These are phyloP conservation scores for Volvox reticuliferus DNA, from an alignment of 139 green algal genomes.

Conservation along the genomic window DNA sequence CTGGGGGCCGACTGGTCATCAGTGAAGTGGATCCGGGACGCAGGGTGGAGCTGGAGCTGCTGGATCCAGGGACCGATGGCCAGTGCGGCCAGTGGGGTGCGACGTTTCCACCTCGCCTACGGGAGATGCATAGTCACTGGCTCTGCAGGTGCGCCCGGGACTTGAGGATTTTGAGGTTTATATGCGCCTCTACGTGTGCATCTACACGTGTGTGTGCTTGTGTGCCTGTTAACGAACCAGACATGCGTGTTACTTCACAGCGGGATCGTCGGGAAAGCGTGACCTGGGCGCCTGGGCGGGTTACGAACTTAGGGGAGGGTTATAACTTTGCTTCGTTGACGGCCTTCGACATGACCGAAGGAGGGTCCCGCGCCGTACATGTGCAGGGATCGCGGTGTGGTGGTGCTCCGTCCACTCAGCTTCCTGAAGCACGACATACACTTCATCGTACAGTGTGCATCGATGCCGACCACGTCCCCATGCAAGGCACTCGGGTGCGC, in stretches of 20 bases:
- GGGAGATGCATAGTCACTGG: conserved; percentile 68
- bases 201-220: no score
- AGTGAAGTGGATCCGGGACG: conserved; percentile 48
- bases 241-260: no score
- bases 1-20: conserved; percentile 11
- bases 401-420: conserved; percentile 54
- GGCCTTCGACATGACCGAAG: neutral
- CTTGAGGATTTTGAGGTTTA: no score
- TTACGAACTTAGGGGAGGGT: no score
- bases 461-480: neutral
- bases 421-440: conserved; percentile 55
- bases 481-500: neutral
- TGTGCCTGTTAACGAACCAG: no score
- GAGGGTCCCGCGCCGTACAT: no score
- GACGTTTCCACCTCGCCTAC: conserved; percentile 57
- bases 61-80: conserved; percentile 47
- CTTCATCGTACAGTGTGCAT: conserved; percentile 41
- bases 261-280: no score
- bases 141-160: conserved; percentile 47
- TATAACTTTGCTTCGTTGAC: no score
- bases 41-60: conserved; percentile 53
- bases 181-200: no score
- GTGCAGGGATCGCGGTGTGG: conserved; percentile 40
- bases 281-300: no score
- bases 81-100: conserved; percentile 52